Evolutionary conservation across 164 flowering plant species (phyloP), one percentile per base, ranked within the genome.

Genomic region (Echeveria elegans): DNA sequence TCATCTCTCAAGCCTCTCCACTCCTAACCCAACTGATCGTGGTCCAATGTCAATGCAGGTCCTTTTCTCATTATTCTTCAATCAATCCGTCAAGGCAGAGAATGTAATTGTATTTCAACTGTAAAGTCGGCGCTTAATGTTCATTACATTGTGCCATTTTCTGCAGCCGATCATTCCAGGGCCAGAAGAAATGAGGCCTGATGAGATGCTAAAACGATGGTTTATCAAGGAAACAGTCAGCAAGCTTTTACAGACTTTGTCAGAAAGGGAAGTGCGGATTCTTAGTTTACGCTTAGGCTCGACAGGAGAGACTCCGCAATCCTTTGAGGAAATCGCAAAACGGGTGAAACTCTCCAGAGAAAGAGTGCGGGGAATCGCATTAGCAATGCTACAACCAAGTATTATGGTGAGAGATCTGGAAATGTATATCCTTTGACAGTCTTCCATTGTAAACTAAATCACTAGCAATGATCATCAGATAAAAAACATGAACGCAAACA

Each of bases 41-140:
- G 83, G 83, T 32, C 62, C 66, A 76, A n/a, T 83, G 80, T 77
- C 79, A 60, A 65, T 83, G 41, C 79, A 83, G 87, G 89, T 87
- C 47, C 18, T 32, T 72, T 11, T 45, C 67, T 66, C 45, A 37
- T 61, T 65, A 19, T 45, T 41, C 30, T 30, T n/a, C n/a, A n/a
- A 7, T 19, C 29, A 11, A 6, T 34, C 65, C 21, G 18, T 14
- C 23, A 18, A 30, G 12, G 28, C 41, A 9, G 6, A 26, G 58
- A 65, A 65, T 28, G 9, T 28, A 10, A 2, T n/a, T n/a, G n/a
- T n/a, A n/a, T n/a, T n/a, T n/a, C n/a, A n/a, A n/a, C n/a, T n/a
- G n/a, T n/a, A n/a, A n/a, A n/a, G n/a, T n/a, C n/a, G 6, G 36
- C 32, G 21, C 30, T 26, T 68, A 37, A 4, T 34, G 16, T 68